Base-by-base conservation (phyloP, 495 filamentous ascomycete genomes). In the Letharia columbiana region DNA sequence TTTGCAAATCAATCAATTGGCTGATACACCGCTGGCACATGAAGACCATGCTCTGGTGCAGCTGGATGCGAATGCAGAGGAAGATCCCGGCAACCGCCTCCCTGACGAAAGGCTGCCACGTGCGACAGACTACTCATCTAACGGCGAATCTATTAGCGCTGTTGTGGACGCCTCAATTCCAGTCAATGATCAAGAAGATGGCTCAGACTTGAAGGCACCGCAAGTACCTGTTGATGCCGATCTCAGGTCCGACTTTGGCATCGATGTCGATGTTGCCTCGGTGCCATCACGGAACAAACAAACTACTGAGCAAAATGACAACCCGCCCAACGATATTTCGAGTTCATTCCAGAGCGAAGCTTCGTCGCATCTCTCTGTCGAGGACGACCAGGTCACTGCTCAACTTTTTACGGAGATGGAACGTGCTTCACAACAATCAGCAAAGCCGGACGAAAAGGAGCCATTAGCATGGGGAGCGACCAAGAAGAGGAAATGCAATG, bases 391-490 rank as follows among this genome's bases (percentile, higher is more conserved):
- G 35, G 61, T 61, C 62, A 44, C 64, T 39, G 71, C 67, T 31
- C 71, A 73, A 54, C 49, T 73, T 35, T 35, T 69, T 41, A 45
- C 54, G 12, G 69, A 71, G 45, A 67, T 73, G 69, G 65, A 73
- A 62, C 61, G 61, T 45, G 67, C 67, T 49, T 71, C 70, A 33
- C 67, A 67, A 66, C 60, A 41, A 47, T 42, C 47, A 12, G 44
- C 23, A 49, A 45, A 23, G 41, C 35, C 7, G 23, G 18, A 54
- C 2, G 20, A 42, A 56, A 58, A 7, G 39, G 37, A 33, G 8
- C 20, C 41, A 37, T 45, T 57, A 50, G 18, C 11, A 40, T 35
- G 10, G 20, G 40, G 33, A 11, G 60, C 28, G 1, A 56, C 23
- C 31, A 39, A 56, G 41, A 71, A 72, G 63, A 62, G 69, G 23